These are phyloP conservation scores for Kodamaea lidongshanica DNA, from an alignment of 805 yeast species.

Conservation along the genomic window DNA sequence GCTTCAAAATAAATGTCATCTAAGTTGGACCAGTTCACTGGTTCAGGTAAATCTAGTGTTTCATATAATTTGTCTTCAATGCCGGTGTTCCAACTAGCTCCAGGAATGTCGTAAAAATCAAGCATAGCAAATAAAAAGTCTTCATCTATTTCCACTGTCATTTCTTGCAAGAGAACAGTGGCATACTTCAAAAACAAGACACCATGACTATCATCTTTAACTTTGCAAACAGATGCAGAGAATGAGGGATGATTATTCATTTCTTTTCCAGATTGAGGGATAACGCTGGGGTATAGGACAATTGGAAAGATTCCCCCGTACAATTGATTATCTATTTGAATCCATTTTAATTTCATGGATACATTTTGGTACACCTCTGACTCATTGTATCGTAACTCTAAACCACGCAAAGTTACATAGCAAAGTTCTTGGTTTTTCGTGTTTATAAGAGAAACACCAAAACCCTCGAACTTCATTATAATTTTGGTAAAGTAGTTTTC, in stretches of 20 bases:
- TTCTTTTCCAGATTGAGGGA: conserved; percentile 78
- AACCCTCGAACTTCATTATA: conserved; percentile 66
- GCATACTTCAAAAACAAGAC: conserved; percentile 88
- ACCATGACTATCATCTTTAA: conserved; percentile 88
- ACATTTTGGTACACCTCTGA: conserved; percentile 79
- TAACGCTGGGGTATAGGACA: conserved; percentile 79
- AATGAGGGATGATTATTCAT: conserved; percentile 86
- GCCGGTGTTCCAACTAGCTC: conserved; percentile 63
- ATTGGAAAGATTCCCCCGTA: conserved; percentile 88
- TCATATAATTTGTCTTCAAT: conserved; percentile 49
- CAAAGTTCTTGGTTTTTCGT: conserved; percentile 68
- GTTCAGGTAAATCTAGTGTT: conserved; percentile 62
- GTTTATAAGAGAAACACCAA: conserved; percentile 82
- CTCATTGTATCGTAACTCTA: conserved; percentile 74
- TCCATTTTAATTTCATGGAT: conserved; percentile 82
- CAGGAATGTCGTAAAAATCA: conserved; percentile 76
- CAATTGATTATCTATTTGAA: conserved; percentile 88
- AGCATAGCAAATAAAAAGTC: conserved; percentile 78
- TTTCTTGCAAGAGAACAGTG: conserved; percentile 79
- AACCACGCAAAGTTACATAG: conserved; percentile 74
- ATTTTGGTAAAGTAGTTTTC: conserved; percentile 49
- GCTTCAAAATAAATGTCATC: conserved; percentile 88
- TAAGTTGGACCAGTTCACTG: conserved; percentile 47
- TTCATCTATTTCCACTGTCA: conserved; percentile 90
- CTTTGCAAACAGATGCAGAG: conserved; percentile 75